Evolutionary conservation across 495 filamentous ascomycete species (phyloP).

Genomic region (Penicillium chermesinum): DNA sequence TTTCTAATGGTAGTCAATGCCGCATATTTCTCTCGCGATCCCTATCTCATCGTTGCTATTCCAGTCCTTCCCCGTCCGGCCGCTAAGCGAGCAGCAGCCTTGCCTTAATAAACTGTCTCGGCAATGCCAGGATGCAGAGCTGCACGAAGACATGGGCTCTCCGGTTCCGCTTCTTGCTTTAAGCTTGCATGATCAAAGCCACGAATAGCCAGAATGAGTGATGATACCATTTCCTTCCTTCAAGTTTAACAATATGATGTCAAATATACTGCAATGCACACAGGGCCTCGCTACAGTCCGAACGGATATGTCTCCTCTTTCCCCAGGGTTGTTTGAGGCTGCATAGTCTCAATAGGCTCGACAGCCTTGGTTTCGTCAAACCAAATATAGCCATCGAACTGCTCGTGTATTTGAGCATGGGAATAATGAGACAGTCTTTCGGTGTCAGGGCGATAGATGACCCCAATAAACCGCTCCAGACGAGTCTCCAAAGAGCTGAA

Average conservation of each 20-base stretch:
- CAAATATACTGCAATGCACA: background rate
- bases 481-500: constrained; percentile 37
- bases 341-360: constrained; percentile 44
- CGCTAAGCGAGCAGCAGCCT: constrained; percentile 16
- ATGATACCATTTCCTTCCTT: too few species aligned
- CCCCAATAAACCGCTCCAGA: constrained; percentile 54
- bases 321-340: constrained; percentile 43
- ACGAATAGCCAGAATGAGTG: too few species aligned
- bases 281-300: constrained; percentile 32
- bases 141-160: constrained; percentile 23
- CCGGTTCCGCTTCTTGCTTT: constrained; percentile 17
- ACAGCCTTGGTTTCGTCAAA: constrained; percentile 52
- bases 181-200: background rate
- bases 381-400: constrained; percentile 55
- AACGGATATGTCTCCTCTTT: constrained; percentile 56
- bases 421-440: constrained; percentile 54
- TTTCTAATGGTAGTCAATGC: constrained; percentile 28
- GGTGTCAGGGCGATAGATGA: constrained; percentile 54
- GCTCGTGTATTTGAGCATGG: constrained; percentile 46
- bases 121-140: constrained; percentile 20
- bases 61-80: constrained; percentile 18
- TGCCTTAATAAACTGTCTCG: constrained; percentile 19
- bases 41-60: background rate
- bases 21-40: too few species aligned
- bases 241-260: too few species aligned